Conservation (phyloP, 2,329 filamentous ascomycete species). For the Aspergillus novofumigatus region DNA sequence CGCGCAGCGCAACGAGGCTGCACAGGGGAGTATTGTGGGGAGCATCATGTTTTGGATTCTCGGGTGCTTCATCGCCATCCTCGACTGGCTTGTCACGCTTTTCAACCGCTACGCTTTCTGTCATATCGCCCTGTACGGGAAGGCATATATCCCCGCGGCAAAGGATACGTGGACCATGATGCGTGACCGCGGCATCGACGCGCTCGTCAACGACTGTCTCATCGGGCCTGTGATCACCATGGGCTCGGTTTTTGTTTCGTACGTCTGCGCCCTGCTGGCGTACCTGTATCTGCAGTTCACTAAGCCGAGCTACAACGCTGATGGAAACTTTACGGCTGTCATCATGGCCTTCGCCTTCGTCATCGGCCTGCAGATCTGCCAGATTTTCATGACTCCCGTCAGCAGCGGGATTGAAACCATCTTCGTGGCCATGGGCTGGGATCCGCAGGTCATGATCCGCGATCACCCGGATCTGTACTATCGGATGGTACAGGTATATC, state of each 20-base stretch:
- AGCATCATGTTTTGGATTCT: constrained; percentile 68
- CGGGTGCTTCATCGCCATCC: constrained; percentile 68
- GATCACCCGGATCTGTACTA: constrained; percentile 80
- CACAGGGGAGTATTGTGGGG: constrained; percentile 65
- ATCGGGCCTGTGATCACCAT: constrained; percentile 69
- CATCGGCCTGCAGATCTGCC: constrained; percentile 83
- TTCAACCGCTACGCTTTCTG: constrained; percentile 91
- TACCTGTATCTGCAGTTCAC: constrained; percentile 87
- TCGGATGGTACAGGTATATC: constrained; percentile 76
- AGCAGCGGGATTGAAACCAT: constrained; percentile 87
- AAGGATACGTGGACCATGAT: constrained; percentile 92
- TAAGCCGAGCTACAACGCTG: constrained; percentile 70
- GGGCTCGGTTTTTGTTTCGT: constrained; percentile 78
- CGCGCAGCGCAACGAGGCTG: constrained; percentile 62
- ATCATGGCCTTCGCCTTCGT: constrained; percentile 82
- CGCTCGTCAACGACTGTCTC: constrained; percentile 82
- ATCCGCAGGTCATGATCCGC: constrained; percentile 65
- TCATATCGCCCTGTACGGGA: constrained; percentile 90
- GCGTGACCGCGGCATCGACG: constrained; percentile 86
- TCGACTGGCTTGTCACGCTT: constrained; percentile 84
- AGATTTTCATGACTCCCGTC: constrained; percentile 84
- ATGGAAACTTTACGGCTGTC: constrained; percentile 65
- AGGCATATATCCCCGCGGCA: constrained; percentile 77
- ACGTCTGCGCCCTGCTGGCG: constrained; percentile 72
- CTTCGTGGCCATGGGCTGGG: constrained; percentile 72